These are phyloP conservation scores for Aquilaria yunnanensis DNA, from an alignment of 345 rosid species.

Conservation along the genomic window DNA sequence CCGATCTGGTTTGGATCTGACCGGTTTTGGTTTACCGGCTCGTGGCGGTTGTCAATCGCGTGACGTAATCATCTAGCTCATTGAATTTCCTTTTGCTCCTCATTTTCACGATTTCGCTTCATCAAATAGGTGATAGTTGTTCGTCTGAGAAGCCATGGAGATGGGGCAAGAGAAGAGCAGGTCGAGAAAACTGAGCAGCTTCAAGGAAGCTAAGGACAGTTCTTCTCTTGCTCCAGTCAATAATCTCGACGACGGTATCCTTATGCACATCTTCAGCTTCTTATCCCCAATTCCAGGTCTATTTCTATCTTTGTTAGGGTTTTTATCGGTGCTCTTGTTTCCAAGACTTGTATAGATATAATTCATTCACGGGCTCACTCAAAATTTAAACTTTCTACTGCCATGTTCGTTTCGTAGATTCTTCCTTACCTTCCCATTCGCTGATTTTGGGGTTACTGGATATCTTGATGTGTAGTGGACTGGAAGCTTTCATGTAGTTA, in stretches of 20 bases:
- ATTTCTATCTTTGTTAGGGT: neutral
- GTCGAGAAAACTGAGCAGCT: neutral
- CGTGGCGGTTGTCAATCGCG: too few relatives aligned
- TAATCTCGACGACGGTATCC: conserved; percentile 94
- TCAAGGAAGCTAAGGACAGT: neutral
- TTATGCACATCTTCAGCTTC: conserved; percentile 97
- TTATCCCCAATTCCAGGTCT: conserved; percentile 87
- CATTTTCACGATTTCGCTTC: too few relatives aligned
- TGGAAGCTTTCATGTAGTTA: neutral
- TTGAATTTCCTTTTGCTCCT: too few relatives aligned
- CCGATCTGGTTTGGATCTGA: too few relatives aligned
- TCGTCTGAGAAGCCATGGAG: conserved; percentile 4
- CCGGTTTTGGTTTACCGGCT: too few relatives aligned
- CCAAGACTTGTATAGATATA: neutral
- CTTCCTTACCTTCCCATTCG: neutral
- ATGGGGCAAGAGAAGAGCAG: conserved; percentile 9
- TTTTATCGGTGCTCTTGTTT: too few relatives aligned
- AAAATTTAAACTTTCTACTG: neutral
- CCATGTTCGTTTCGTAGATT: neutral
- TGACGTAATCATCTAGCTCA: too few relatives aligned
- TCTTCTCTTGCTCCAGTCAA: conserved; percentile 36
- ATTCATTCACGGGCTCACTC: neutral
- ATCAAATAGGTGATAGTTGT: too few relatives aligned
- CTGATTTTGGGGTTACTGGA: neutral
- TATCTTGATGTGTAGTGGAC: too few relatives aligned